These are phyloP conservation scores for Daldinia sp. DNA, from an alignment of 2,329 filamentous ascomycete genomes.

Conservation along the genomic window DNA sequence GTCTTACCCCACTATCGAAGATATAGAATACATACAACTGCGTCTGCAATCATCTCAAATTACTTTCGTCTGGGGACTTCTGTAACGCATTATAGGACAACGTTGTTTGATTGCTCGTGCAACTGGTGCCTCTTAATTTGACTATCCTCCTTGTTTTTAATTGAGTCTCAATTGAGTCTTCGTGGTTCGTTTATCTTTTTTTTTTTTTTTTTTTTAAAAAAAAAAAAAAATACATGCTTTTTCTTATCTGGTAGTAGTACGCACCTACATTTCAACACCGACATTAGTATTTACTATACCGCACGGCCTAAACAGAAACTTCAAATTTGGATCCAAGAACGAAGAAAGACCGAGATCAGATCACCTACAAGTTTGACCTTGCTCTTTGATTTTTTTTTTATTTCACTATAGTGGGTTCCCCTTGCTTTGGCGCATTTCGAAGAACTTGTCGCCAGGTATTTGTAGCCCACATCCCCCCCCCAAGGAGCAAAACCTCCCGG, in stretches of 20 bases:
- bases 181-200: conserved; percentile 2
- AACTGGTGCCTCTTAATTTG: not conserved
- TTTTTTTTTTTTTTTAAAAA: too few species aligned
- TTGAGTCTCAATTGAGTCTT: conserved; percentile 2
- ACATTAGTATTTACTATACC: conserved; percentile 20
- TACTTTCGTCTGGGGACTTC: conserved; percentile 1
- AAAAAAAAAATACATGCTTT: not conserved
- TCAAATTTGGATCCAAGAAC: conserved; percentile 25
- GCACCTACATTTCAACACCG: conserved; percentile 1
- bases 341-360: conserved; percentile 29
- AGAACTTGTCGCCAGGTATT: conserved; percentile 23
- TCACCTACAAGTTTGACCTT: conserved; percentile 10
- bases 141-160: conserved; percentile 8
- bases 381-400: not conserved
- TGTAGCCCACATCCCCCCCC: conserved; percentile 18
- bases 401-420: conserved; percentile 10
- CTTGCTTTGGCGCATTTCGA: conserved; percentile 13
- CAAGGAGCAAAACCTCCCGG: conserved; percentile 47
- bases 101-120: conserved; percentile 1
- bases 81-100: conserved; percentile 12
- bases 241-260: not conserved
- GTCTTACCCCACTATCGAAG: conserved; percentile 32
- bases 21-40: conserved; percentile 5
- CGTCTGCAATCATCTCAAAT: conserved; percentile 3
- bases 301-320: conserved; percentile 30